phyloP scores from a whole-genome alignment of 305 asterid genomes.

The Fraxinus sp. region DNA sequence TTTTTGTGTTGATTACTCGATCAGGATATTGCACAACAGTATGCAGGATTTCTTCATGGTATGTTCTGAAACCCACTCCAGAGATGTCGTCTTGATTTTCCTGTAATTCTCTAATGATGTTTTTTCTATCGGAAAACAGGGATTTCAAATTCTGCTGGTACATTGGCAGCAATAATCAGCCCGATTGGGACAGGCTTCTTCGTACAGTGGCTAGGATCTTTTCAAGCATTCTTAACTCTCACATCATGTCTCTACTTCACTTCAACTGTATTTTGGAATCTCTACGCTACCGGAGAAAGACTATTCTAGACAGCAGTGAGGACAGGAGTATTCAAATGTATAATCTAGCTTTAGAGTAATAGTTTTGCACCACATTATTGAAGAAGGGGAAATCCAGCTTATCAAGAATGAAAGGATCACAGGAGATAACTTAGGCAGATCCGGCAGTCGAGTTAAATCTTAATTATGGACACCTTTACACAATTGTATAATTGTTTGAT shows the following conservation, averaged over 20 bases:
- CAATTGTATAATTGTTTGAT: not conserved
- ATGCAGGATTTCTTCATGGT: constrained; percentile 92
- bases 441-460: not conserved
- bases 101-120: not conserved
- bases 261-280: constrained; percentile 75
- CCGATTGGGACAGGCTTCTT: constrained; percentile 88
- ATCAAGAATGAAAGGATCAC: not conserved
- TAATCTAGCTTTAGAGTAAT: not conserved
- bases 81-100: not conserved
- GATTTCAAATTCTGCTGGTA: constrained; percentile 90
- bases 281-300: constrained; percentile 85
- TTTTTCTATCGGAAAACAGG: constrained; percentile 39
- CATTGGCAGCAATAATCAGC: constrained; percentile 86
- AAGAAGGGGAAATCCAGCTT: not conserved
- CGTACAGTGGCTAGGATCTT: constrained; percentile 92
- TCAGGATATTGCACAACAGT: constrained; percentile 91
- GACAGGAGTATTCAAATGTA: not conserved
- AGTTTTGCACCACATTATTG: not conserved
- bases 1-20: constrained; percentile 16
- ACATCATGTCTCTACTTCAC: constrained; percentile 83
- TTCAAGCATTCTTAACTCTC: constrained; percentile 79
- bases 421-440: not conserved
- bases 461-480: not conserved
- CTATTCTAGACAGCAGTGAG: constrained; percentile 49
- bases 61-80: constrained; percentile 13